Evolutionary conservation across 495 filamentous ascomycete genomes (phyloP), one percentile per base, ranked within the genome.

Genomic region (Daldinia decipiens): DNA sequence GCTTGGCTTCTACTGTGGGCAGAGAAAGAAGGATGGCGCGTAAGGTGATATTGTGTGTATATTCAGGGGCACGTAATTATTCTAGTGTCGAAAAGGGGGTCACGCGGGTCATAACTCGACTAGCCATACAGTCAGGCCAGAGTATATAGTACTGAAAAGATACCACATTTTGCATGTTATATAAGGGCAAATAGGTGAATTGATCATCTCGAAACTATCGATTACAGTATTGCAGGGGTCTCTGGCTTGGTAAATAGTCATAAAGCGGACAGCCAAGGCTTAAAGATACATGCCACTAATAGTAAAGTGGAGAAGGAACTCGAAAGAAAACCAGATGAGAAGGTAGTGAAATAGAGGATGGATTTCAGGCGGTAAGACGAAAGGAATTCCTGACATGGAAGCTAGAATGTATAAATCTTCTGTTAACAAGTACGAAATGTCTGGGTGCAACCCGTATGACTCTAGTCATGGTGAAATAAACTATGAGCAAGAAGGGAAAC

Each of bases 1-100:
- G 13, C 80, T 93, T 71, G 91, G 87, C 4, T 94, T 93, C 74
- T 94, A 83, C 74, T 78, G 77, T 62, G 85, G 84, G n/a, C 82
- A 85, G 74, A 67, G 71, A 26, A 31, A 45, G 34, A 54, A 26
- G 54, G 67, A 70, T n/a, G 51, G 12, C 12, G 71, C 62, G 8
- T 74, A 65, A 58, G 17, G 26, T n/a, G 29, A 47, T 12, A 45
- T 31, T 7, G 5, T 8, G 11, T 38, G 52, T 24, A 57, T 57
- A 57, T n/a, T n/a, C 24, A 15, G 24, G 21, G 17, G 17, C 40
- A 45, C 17, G 7, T 17, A 13, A 21, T 8, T 24, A 47, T 47
- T 24, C 43, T 4, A 19, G 21, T 47, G 11, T 47, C 8, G 43
- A 8, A 47, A 24, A 47, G 6, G 19, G 19, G 43, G 43, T 5